phyloP scores from a whole-genome alignment of 306 rosid genomes.

The Bauhinia variegata region DNA sequence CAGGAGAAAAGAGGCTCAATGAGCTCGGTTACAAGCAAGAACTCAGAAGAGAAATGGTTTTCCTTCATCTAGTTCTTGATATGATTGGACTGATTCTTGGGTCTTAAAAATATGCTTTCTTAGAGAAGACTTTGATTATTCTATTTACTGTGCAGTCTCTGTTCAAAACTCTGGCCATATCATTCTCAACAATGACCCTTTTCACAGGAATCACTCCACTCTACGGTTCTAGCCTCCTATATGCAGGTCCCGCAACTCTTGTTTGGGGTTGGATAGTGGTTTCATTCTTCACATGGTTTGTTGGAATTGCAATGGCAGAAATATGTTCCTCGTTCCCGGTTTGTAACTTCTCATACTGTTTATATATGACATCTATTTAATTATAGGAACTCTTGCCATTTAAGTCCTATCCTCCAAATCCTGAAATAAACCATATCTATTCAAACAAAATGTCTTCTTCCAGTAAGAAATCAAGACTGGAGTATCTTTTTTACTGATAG shows the following conservation, averaged over 20 bases:
- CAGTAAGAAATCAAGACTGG: slow-evolving; percentile 18
- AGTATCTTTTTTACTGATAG: background rate
- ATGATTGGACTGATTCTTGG: background rate
- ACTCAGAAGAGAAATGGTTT: slow-evolving; percentile 81
- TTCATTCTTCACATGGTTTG: slow-evolving; percentile 87
- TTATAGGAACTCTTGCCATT: slow-evolving; percentile 4
- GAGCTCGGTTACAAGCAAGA: slow-evolving; percentile 93
- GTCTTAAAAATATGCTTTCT: background rate
- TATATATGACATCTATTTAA: background rate
- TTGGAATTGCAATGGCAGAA: slow-evolving; percentile 91
- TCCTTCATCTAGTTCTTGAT: slow-evolving; percentile 19
- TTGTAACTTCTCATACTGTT: slow-evolving; percentile 27
- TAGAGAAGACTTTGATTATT: background rate
- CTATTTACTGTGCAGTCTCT: slow-evolving; percentile 58
- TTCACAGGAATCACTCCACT: slow-evolving; percentile 97
- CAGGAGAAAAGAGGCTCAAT: slow-evolving; percentile 77
- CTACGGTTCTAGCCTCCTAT: slow-evolving; percentile 77
- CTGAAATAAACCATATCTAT: slow-evolving; percentile 3
- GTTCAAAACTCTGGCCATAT: slow-evolving; percentile 90
- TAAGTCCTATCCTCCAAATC: background rate
- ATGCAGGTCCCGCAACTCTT: slow-evolving; percentile 87
- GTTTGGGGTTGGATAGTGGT: slow-evolving; percentile 93
- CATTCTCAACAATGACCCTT: slow-evolving; percentile 85
- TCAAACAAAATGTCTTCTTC: slow-evolving; percentile 10
- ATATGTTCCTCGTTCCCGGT: slow-evolving; percentile 94